Base-by-base conservation (phyloP, 2,329 filamentous ascomycete genomes). In the Sphaerulina vaccinii region DNA sequence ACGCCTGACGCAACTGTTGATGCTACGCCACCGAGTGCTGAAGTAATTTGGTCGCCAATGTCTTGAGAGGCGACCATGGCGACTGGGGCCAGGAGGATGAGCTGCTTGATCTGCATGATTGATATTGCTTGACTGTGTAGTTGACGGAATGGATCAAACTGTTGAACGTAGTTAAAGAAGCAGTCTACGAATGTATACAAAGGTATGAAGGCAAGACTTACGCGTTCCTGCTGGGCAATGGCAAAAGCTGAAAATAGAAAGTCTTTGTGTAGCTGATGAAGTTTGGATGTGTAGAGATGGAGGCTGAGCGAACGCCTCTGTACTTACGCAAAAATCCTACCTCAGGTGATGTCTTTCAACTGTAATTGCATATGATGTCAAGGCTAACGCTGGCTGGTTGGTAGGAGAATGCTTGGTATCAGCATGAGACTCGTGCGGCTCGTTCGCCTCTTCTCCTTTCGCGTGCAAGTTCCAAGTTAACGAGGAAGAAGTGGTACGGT, bases 61-160 rank as follows among this genome's bases (percentile, higher is more conserved):
- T 45, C 22, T 32, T 64, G 60, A 8, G 59, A 59, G 3, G 46
- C 48, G 50, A 51, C 59, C n/a, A 63, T 23, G 35, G 47, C 47
- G 21, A 52, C 50, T 11, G 57, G 54, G n/a, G 52, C 38, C 51
- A 63, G 48, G 45, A 64, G 37, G 38, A 60, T 48, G 47, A 56
- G 37, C 33, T 59, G 50, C 21, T 55, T 53, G 45, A 59, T 39
- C 41, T 62, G 59, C 62, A 64, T 64, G 46, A 39, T 40, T 53
- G 45, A 21, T 21, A 22, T 39, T 3, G 19, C 15, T 37, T 37
- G 32, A 8, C 22, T 5, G 27, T 40, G 18, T 24, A 1, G 36
- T n/a, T n/a, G n/a, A n/a, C n/a, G n/a, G n/a, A n/a, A n/a, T n/a
- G n/a, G n/a, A n/a, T n/a, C n/a, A n/a, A n/a, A n/a, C n/a, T n/a